Evolutionary conservation across 2,329 filamentous ascomycete genomes (phyloP), one percentile per base, ranked within the genome.

Genomic region (Colletotrichum phormii): DNA sequence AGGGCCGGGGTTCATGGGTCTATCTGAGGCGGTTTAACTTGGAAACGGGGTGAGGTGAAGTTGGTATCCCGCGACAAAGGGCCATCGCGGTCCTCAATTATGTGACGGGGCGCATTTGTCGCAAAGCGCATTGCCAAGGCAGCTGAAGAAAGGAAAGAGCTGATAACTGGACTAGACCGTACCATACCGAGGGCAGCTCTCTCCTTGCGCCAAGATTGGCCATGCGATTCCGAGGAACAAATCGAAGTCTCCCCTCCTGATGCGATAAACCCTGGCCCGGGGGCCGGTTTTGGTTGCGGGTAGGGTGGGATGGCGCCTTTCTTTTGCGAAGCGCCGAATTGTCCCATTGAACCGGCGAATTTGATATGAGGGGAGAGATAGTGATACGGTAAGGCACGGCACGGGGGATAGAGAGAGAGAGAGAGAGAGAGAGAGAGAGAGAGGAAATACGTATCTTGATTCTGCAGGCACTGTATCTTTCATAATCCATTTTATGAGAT

Each of bases 11-110:
- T 2, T 22, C 6, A 5, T 33, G 62, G 59, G 71, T 61, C 22
- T 54, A 15, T 13, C 5, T 42, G 37, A 42, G 37, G 37, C 35
- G 54, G 35, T 71, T 55, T 57, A 61, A 71, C 66, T n/a, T 71
- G 9, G 49, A 42, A 54, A 29, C 55, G 37, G 65, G 65, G 60
- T 26, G 64, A 61, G 33, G 26, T 31, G 33, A 57, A 71, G 59
- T 29, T n/a, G 22, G 46, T 7, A 60, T 35, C 46, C 37, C 49
- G 61, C 55, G 35, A 60, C 15, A 26, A 55, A 57, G 60, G 60
- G 60, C 71, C 71, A 73, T 71, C 60, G 61, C 66, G 55, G 71
- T 73, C 29, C 71, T 73, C 55, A 61, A 61, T 61, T 57, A 46
- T 33, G 49, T 12, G 51, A 55, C 61, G n/a, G 57, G 55, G 63